Conservation (phyloP, 75 land plant species). For the Pinus albicaulis region DNA sequence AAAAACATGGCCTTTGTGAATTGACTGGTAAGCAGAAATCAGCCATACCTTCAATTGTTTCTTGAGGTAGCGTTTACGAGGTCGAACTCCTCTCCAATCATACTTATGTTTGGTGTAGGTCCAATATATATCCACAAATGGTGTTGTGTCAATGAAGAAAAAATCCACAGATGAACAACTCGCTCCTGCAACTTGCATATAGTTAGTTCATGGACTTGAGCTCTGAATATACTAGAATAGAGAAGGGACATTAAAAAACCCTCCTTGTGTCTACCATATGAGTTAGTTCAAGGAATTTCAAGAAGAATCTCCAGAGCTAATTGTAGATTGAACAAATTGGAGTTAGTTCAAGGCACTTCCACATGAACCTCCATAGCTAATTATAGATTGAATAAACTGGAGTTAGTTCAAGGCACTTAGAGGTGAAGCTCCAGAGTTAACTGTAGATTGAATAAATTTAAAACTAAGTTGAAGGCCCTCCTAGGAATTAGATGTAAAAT, state of each 20-base stretch:
- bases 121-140: conserved; percentile 28
- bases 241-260: not conserved
- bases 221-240: not conserved
- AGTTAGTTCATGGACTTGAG: not conserved
- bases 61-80: conserved; percentile 18
- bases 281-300: not conserved
- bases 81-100: conserved; percentile 26
- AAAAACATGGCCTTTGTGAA: not conserved
- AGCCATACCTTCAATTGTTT: conserved; percentile 17
- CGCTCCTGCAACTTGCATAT: conserved; percentile 7
- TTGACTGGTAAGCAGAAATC: not conserved
- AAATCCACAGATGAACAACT: conserved; percentile 14
- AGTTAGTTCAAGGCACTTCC: not conserved
- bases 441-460: not conserved
- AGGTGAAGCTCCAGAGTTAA: too few relatives aligned
- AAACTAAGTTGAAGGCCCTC: not conserved
- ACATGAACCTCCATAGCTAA: too few relatives aligned
- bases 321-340: too few relatives aligned
- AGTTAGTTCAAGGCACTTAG: too few relatives aligned
- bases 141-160: conserved; percentile 25
- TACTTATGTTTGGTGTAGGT: not conserved
- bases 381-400: too few relatives aligned
- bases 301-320: too few relatives aligned
- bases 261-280: not conserved
- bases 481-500: not conserved